Evolutionary conservation across 208 protist species (phyloP), one percentile per base, ranked within the genome.

Genomic region (Wallacemonas sp.): DNA sequence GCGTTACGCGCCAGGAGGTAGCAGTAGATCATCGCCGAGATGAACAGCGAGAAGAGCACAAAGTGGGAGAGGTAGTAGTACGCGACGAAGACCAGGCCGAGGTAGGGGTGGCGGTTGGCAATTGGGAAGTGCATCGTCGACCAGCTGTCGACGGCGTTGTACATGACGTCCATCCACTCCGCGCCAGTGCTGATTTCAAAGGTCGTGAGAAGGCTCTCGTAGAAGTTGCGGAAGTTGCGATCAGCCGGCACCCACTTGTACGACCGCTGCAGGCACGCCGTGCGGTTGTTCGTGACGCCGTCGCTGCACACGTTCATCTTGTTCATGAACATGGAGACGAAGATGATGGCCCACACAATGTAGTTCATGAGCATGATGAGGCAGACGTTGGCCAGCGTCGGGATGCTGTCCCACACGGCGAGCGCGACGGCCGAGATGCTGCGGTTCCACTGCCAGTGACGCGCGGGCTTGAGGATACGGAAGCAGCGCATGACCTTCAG

Each of bases 301-400:
- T 85, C 75, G 36, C 39, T 87, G 76, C 93, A 97, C 47, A 62
- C 78, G 52, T 86, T 81, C 65, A 94, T 89, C 68, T 87, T 79
- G 63, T 90, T 92, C 69, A 86, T 90, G 76, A 97, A 96, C 57
- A 97, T 85, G 44, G 90, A 92, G 34, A 95, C 80, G 43, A 94
- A 95, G 36, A 98, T 64, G 72, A 97, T 96, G 66, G 85, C 77
- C 83, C 94, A 98, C 36, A 98, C 81, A 63, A 96, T 76, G 73
- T 95, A 96, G 76, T 97, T 93, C 66, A 97, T 73, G 47, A 92
- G 69, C 76, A 85, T 94, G 29, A 96, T 63, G 19, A 97, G 67
- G 60, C 88, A 83, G 27, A 97, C 82, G 60, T 95, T 94, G 16
- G 85, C 80, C 14, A 97, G 62, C 16, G 72, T 85, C 2, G 93